Base-by-base conservation (phyloP, 768 basidiomycete genomes). In the Floccularia luteovirens region DNA sequence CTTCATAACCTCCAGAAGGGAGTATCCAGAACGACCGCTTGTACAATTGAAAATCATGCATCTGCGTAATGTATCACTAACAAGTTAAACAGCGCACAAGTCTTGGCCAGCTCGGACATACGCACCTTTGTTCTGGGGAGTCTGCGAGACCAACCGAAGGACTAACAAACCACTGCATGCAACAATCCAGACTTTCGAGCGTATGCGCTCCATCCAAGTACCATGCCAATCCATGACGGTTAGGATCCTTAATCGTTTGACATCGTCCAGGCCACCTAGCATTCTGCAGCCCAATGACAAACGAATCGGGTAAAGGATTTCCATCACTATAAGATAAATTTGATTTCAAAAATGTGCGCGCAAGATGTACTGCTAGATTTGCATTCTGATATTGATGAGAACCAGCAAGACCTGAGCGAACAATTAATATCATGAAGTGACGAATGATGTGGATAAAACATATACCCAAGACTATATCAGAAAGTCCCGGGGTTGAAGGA, bases 201-300 rank as follows among this genome's bases (percentile, higher is more conserved):
- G 96, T 99, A 58, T 99, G 96, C 8, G 96, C 93, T 1, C 96
- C 96, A 55, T 98, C 96, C 10, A 99, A 64, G 58, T 81, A 90
- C 96, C 96, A 98, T 2, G 75, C 84, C 5, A 74, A 68, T 12
- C 59, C 52, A 1, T 59, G 36, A 27, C 73, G 55, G 12, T 48
- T 54, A 1, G 80, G 79, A 52, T 93, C 91, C 7, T 42, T 35
- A 10, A 94, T 76, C 6, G 74, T 75, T 61, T 99, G 96, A 56
- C 96, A 99, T 32, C 96, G 77, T 10, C 94, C 96, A 7, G 96
- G 93, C 94, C 96, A 99, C 44, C 67, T 75, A 3, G 91, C 72
- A 14, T 69, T 61, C 49, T 75, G 61, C 16, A 98, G 65, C 2
- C 84, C 92, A 14, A 62, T 51, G 24, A 79, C 52, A 44, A 88